Conservation (phyloP, 257 asterid genomes). For the Solanum chilense region DNA sequence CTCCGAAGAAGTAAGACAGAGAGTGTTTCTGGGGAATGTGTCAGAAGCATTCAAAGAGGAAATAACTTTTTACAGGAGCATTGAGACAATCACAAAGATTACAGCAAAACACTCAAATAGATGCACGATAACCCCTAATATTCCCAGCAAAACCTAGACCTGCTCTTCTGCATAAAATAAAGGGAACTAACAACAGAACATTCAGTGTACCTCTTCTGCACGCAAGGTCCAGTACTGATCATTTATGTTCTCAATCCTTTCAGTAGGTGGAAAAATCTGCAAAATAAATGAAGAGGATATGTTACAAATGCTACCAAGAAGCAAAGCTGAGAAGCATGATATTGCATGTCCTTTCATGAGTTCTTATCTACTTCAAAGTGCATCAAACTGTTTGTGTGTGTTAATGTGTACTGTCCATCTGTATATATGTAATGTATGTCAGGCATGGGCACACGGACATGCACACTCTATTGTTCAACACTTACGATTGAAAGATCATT, state of each 20-base stretch:
- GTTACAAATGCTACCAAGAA: neutral
- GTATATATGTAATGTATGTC: neutral
- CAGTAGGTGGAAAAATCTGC: conserved; percentile 51
- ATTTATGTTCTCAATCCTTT: conserved; percentile 47
- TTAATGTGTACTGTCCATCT: neutral
- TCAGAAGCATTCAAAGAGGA: neutral
- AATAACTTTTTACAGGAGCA: neutral
- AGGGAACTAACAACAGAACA: neutral
- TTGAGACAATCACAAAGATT: neutral
- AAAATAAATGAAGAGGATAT: neutral
- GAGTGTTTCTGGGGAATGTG: neutral
- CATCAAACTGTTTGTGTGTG: neutral
- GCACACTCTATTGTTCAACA: neutral
- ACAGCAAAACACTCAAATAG: neutral
- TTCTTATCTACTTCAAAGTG: neutral
- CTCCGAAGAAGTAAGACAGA: neutral
- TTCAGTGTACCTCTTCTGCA: conserved; percentile 41
- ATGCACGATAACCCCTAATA: neutral
- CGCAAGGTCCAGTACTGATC: conserved; percentile 53
- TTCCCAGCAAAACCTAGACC: neutral
- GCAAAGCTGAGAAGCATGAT: neutral
- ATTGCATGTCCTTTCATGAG: neutral
- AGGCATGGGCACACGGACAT: neutral
- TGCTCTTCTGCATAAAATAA: neutral
- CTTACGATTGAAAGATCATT: neutral